These are phyloP conservation scores for Podaxis sp. DNA, from an alignment of 768 basidiomycete species.

Conservation along the genomic window DNA sequence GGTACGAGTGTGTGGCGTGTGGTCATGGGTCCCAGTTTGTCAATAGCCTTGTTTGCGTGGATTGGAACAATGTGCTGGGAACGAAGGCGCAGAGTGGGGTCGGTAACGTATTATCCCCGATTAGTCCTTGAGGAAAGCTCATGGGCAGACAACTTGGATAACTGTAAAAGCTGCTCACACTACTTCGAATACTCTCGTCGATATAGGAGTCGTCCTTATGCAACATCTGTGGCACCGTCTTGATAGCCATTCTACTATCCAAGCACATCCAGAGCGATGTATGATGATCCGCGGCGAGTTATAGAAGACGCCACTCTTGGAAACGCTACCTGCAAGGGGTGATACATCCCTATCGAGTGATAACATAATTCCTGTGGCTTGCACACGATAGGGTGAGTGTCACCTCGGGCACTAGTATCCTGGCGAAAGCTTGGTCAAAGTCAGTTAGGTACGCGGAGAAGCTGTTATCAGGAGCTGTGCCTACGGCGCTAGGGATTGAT, in stretches of 20 bases:
- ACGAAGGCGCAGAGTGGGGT: neutral
- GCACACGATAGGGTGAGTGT: too few species aligned
- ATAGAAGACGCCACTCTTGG: neutral
- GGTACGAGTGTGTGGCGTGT: neutral
- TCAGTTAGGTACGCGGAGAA: neutral
- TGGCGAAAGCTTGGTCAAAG: neutral
- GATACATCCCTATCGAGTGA: neutral
- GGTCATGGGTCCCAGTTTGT: constrained; percentile 3
- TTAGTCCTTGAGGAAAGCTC: neutral
- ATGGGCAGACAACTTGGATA: neutral
- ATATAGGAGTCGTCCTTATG: neutral
- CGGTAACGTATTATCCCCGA: neutral
- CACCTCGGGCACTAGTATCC: too few species aligned
- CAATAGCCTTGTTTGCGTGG: neutral
- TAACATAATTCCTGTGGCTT: neutral
- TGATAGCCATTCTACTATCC: neutral
- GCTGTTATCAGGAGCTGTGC: neutral
- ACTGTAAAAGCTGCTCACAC: neutral
- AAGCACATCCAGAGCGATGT: neutral
- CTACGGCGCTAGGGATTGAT: neutral
- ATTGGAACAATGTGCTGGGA: neutral
- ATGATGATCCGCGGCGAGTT: neutral
- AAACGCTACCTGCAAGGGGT: neutral
- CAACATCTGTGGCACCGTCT: neutral
- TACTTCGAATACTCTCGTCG: neutral